Conservation (phyloP, 306 rosid species). For the Dalbergia oliveri region DNA sequence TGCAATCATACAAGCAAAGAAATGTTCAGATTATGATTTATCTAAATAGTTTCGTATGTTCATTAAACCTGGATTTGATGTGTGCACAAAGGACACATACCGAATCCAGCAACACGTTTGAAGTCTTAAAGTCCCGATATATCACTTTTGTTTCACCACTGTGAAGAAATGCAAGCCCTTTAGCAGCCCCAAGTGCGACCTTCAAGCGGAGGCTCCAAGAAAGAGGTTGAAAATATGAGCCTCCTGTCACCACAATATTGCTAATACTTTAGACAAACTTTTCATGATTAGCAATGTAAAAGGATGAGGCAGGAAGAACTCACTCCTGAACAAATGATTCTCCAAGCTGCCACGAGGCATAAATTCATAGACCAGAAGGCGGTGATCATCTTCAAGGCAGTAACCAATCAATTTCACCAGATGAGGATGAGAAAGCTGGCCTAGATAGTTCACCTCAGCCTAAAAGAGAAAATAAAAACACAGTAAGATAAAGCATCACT, state of each 20-base stretch:
- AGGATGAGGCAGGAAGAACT: slow-evolving; percentile 44
- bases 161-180: slow-evolving; percentile 79
- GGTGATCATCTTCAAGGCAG: slow-evolving; percentile 69
- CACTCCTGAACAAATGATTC: slow-evolving; percentile 76
- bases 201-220: slow-evolving; percentile 75
- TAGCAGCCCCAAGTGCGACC: slow-evolving; percentile 80
- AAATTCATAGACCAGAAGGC: slow-evolving; percentile 66
- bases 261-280: slow-evolving; percentile 33
- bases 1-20: slow-evolving; percentile 43
- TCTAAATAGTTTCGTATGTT: neutral
- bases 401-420: slow-evolving; percentile 72
- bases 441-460: slow-evolving; percentile 70
- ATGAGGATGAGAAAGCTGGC: slow-evolving; percentile 71
- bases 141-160: slow-evolving; percentile 60
- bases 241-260: slow-evolving; percentile 56
- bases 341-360: slow-evolving; percentile 86
- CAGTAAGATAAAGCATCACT: slow-evolving; percentile 9
- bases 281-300: slow-evolving; percentile 29
- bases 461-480: slow-evolving; percentile 19
- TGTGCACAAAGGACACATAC: slow-evolving; percentile 50
- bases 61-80: neutral
- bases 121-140: slow-evolving; percentile 63
- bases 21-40: slow-evolving; percentile 30
- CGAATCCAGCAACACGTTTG: slow-evolving; percentile 70
- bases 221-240: slow-evolving; percentile 78